A percentile compares a stretch with the other conserved stretches of the same genome.
Evolutionary conservation across 2,329 filamentous ascomycete species (phyloP).

Genomic region (Pseudonectria foliicola): DNA sequence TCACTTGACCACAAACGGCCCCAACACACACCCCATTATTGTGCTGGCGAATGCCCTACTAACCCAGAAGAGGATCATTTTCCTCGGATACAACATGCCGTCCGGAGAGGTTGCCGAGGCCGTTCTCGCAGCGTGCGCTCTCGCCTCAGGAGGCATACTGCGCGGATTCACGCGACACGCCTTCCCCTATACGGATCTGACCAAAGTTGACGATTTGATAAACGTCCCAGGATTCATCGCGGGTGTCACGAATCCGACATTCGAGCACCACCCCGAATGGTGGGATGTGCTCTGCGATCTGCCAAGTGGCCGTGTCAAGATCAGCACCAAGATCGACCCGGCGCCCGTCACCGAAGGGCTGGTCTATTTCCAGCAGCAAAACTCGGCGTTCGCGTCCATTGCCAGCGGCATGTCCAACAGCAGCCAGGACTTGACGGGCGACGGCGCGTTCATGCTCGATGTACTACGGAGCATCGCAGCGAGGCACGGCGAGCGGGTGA

Average conservation of each 20-base stretch:
- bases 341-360: slow-evolving; percentile 79
- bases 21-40: slow-evolving; percentile 87
- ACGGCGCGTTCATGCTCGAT: slow-evolving; percentile 81
- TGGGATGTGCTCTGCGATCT: slow-evolving; percentile 96
- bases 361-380: slow-evolving; percentile 79
- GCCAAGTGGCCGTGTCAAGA: slow-evolving; percentile 86
- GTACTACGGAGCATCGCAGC: slow-evolving; percentile 77
- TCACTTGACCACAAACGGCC: slow-evolving; percentile 87
- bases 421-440: slow-evolving; percentile 68
- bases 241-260: slow-evolving; percentile 94
- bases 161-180: slow-evolving; percentile 92
- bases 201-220: slow-evolving; percentile 92
- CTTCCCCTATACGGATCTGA: slow-evolving; percentile 96
- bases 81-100: slow-evolving; percentile 89
- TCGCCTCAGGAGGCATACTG: slow-evolving; percentile 86
- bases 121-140: slow-evolving; percentile 91
- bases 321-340: slow-evolving; percentile 78
- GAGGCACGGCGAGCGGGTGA: slow-evolving; percentile 80
- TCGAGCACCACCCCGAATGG: slow-evolving; percentile 92
- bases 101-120: slow-evolving; percentile 95
- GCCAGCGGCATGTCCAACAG: slow-evolving; percentile 35
- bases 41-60: slow-evolving; percentile 90
- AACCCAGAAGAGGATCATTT: slow-evolving; percentile 94
- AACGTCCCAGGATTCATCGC: slow-evolving; percentile 97
- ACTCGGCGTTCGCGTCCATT: slow-evolving; percentile 48